A percentile compares a stretch with the other conserved stretches of the same genome.
Conservation (phyloP, 2,329 filamentous ascomycete species). For the Chaetomiaceae sp. region DNA sequence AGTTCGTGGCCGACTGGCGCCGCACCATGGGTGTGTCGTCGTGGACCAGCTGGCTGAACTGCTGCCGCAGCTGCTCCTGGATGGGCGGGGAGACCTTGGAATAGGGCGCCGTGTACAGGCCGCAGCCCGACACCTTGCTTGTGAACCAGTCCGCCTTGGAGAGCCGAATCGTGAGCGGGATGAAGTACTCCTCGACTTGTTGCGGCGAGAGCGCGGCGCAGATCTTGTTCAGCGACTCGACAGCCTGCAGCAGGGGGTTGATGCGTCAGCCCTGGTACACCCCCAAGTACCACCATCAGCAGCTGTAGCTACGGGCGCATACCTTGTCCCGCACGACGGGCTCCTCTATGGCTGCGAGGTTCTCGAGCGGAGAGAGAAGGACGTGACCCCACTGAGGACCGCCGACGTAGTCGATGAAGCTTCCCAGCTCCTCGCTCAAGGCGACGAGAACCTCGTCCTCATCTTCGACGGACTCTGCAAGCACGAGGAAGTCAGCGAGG, state of each 20-base stretch:
- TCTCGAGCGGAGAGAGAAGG: slow-evolving; percentile 93
- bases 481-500: slow-evolving; percentile 27
- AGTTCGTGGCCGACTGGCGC: slow-evolving; percentile 90
- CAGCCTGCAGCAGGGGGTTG: slow-evolving; percentile 55
- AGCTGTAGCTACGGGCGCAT: slow-evolving; percentile 19
- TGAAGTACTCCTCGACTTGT: slow-evolving; percentile 96
- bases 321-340: slow-evolving; percentile 98
- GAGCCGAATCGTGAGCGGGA: slow-evolving; percentile 88
- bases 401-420: slow-evolving; percentile 96
- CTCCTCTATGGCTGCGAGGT: slow-evolving; percentile 96
- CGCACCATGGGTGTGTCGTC: slow-evolving; percentile 99
- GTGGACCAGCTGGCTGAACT: slow-evolving; percentile 89
- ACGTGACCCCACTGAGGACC: slow-evolving; percentile 92
- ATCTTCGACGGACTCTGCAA: slow-evolving; percentile 91
- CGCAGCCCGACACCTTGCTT: slow-evolving; percentile 96
- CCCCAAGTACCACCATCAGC: background rate
- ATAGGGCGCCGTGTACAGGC: slow-evolving; percentile 90
- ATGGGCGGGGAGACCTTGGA: slow-evolving; percentile 80
- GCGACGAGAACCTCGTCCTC: slow-evolving; percentile 98
- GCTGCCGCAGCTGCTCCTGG: slow-evolving; percentile 85
- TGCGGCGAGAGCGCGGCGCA: slow-evolving; percentile 83
- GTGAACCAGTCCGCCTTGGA: slow-evolving; percentile 99
- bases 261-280: background rate
- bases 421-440: slow-evolving; percentile 91
- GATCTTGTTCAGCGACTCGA: slow-evolving; percentile 99